Base-by-base conservation (phyloP, 129 eudicot genomes). In the Deinandra increscens region DNA sequence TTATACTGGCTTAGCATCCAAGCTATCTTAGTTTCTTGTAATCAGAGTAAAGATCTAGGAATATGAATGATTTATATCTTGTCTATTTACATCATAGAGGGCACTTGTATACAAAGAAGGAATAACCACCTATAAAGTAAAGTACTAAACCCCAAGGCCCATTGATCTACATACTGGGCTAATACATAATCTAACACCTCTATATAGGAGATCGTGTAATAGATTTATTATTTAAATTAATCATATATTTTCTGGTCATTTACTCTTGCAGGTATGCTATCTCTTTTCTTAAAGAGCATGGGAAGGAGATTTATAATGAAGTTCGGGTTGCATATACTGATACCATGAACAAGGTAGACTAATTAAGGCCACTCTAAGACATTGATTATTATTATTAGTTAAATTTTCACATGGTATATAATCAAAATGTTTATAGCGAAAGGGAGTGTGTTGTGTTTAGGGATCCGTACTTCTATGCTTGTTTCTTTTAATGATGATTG, bases 271-370 rank as follows among this genome's bases (percentile, higher is more conserved):
- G 98, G 81, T 93, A 89, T 75, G 80, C 87, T 61, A 81, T 89
- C 58, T 77, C 86, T 41, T 93, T 93, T 74, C 92, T 93, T 45
- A 93, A 87, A 75, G 98, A 93, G 60, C 97, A 89, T 68, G 98
- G 98, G 75, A 89, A 89, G 80, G 98, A 93, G 81, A 84, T 87
- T 26, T 93, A 93, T 78, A 74, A 71, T 64, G 98, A 93, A 78
- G 90, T 89, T 67, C 95, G 97, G 64, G 91, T 90, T 18, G 98
- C 98, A 44, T 93, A 93, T 76, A 80, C 91, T 22, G 98, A 93
- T 77, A 93, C 98, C 66, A 93, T 93, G 98, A 89, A 89, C 78
- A 93, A 89, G 95, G 98, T 93, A 76, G 53, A 55, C 55, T 18
- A 29, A 33, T 43, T 62, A 46, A 41, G 41, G 37, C 14, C 12